These are phyloP conservation scores for Pholiota conissans DNA, from an alignment of 768 basidiomycete species.

Conservation along the genomic window DNA sequence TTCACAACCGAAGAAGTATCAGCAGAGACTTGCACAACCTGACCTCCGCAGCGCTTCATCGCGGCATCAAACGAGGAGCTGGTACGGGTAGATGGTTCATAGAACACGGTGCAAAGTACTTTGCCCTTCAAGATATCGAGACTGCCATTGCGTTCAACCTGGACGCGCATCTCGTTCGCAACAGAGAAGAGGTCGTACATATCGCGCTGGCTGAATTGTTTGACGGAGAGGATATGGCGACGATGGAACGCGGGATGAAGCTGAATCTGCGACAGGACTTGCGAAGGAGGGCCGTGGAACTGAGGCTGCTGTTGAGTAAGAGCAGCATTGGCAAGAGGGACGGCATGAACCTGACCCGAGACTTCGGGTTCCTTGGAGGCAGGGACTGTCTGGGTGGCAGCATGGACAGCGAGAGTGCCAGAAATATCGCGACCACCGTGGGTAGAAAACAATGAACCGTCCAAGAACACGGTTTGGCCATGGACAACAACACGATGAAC, in stretches of 20 bases:
- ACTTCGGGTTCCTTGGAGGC: constrained; percentile 30
- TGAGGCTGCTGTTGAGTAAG: constrained; percentile 22
- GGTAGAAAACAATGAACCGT: constrained; percentile 67
- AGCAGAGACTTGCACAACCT: constrained; percentile 83
- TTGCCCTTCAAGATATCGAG: constrained; percentile 90
- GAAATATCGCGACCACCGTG: constrained; percentile 76
- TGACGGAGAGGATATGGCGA: constrained; percentile 91
- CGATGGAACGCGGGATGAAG: constrained; percentile 90
- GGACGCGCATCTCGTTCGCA: constrained; percentile 95
- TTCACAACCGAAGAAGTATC: constrained; percentile 89
- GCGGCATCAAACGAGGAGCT: constrained; percentile 96
- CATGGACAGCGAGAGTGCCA: constrained; percentile 42
- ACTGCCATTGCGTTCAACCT: constrained; percentile 88
- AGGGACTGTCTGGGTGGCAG: constrained; percentile 14
- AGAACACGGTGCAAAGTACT: constrained; percentile 91
- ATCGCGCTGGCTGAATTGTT: constrained; percentile 88
- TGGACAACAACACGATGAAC: constrained; percentile 92
- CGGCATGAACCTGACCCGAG: constrained; percentile 22
- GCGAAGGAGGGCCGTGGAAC: constrained; percentile 34
- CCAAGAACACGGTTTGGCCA: constrained; percentile 85
- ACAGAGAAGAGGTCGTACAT: constrained; percentile 92
- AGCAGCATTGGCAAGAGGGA: constrained; percentile 25
- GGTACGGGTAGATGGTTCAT: constrained; percentile 95
- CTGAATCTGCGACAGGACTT: constrained; percentile 46
- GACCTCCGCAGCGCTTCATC: constrained; percentile 97